Base-by-base conservation (phyloP, 2,329 filamentous ascomycete species). In the Didymella pinodella region DNA sequence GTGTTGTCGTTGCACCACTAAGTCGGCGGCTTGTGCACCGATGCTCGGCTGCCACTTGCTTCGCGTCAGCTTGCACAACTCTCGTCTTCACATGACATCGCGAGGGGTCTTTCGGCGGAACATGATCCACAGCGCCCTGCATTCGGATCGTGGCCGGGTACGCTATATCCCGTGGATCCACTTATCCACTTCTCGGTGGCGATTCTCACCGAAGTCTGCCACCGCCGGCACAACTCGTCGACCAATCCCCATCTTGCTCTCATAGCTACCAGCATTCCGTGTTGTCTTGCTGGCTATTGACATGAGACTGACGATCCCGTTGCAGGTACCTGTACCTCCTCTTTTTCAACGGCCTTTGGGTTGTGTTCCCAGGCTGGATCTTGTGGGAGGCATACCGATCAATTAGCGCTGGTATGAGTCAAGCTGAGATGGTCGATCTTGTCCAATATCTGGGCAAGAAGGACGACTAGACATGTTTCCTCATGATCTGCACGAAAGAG, bases 301-400 rank as follows among this genome's bases (percentile, higher is more conserved):
- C 3, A 2, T 12, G 34, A 54, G 16, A 22, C 56, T 58, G 16
- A 58, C 32, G 3, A n/a, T 26, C 0, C 16, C 7, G 4, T 38
- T 40, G 31, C 45, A 80, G 78, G 20, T 88, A 86, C 84, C 74
- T 89, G 11, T 89, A 89, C 66, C 74, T 89, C 62, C 74, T 84
- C 59, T 88, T 88, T 74, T 89, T 89, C 77, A 89, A 89, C 68
- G 83, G 79, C 18, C 75, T 89, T 3, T 88, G 86, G 86, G 86
- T 88, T 16, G 81, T 81, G 62, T 80, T 87, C 58, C 85, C 86
- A 1, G 59, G 83, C 20, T 88, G 84, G 84, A 81, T 87, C 40
- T 65, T 87, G 55, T 83, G 76, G 65, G 82, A 85, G 70, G 80
- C 80, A 2, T 83, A 81, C 51, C 74, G 75, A 43, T 80, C 83